These are phyloP conservation scores for Suillus brevipes DNA, from an alignment of 768 basidiomycete species.

Conservation along the genomic window DNA sequence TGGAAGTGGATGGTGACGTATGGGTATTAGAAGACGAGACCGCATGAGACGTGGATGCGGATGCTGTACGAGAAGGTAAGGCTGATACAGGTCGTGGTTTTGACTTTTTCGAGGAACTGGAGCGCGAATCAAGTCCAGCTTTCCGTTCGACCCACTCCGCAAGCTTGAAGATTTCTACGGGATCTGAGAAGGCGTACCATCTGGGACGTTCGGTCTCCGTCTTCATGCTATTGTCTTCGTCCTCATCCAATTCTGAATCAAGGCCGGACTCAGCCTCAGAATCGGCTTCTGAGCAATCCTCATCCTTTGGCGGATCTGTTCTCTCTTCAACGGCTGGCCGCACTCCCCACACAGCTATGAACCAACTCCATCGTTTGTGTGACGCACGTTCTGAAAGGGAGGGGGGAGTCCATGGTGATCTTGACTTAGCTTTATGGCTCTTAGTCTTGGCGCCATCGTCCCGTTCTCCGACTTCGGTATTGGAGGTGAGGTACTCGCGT, in stretches of 20 bases:
- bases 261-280: constrained; percentile 23
- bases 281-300: constrained; percentile 21
- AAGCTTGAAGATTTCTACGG: constrained; percentile 61
- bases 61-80: background rate
- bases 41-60: background rate
- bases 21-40: background rate
- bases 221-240: constrained; percentile 39
- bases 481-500: constrained; percentile 30
- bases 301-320: constrained; percentile 15
- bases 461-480: background rate
- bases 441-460: constrained; percentile 22
- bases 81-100: background rate
- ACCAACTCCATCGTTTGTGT: constrained; percentile 71
- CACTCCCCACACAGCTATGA: constrained; percentile 73
- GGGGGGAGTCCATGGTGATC: constrained; percentile 41
- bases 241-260: constrained; percentile 28
- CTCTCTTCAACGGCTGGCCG: constrained; percentile 38
- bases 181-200: constrained; percentile 81
- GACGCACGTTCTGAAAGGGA: constrained; percentile 51
- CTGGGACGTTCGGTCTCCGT: background rate
- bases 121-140: constrained; percentile 36
- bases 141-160: constrained; percentile 64
- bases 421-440: constrained; percentile 30
- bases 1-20: background rate
- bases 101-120: background rate